Evolutionary conservation across 2,329 filamentous ascomycete species (phyloP), one percentile per base, ranked within the genome.

Genomic region (Penicillium sp.): DNA sequence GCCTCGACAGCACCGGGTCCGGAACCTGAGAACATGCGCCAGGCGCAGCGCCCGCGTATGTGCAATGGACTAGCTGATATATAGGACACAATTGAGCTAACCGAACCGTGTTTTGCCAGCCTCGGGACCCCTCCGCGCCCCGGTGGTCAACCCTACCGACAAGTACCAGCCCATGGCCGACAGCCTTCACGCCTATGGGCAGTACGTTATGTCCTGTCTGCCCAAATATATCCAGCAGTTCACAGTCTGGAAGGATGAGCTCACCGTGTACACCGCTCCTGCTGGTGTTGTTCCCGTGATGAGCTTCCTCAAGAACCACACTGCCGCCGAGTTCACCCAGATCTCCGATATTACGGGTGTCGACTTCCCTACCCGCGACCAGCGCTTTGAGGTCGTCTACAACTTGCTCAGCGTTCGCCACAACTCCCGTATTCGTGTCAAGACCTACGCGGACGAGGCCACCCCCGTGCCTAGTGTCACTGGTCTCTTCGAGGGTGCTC

Each of bases 181-280:
- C 64, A 84, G 88, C 72, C 82, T 97, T 72, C 94, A 99, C 82
- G 89, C 87, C 70, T 99, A 99, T 73, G 94, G 94, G 70, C 87
- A 95, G 72, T 99, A 96, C 84, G 80, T 99, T 70, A 93, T 99
- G 85, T 92, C 92, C 66, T 96, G 90, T 76, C 79, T 99, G 71
- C 95, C 94, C 69, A 97, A 97, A 82, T 97, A 96, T 78, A 85
- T 99, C 69, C 95, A 99, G 81, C 94, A 99, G 79, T 97, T 97
- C 81, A 96, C 92, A 13, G 93, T 99, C 54, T 99, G 94, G 94
- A 99, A 99, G 81, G 94, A 99, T 74, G 94, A 99, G 78, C 86
- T 99, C 73, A 92, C 89, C 67, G 90, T 97, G 74, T 93, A 95
- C 78, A 94, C 97, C 71, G 82, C 90, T 46, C 94, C 94, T 1